Conservation (phyloP, 2,329 filamentous ascomycete genomes). For the Cladophialophora bantiana region DNA sequence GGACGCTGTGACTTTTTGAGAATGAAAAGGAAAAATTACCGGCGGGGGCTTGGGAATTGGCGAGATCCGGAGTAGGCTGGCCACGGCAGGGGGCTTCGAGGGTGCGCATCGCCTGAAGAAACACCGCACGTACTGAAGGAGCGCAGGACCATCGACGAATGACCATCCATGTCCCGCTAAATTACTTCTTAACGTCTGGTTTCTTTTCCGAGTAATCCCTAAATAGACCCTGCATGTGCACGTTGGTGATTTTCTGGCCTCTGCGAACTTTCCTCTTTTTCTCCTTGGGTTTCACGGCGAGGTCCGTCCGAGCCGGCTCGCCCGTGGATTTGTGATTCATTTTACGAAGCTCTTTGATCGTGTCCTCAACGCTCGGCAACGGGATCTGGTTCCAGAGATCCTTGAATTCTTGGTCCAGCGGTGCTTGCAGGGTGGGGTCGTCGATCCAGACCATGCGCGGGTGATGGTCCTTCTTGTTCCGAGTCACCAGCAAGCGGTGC, state of each 20-base stretch:
- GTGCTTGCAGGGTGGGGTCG: slow-evolving; percentile 76
- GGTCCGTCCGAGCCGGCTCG: slow-evolving; percentile 69
- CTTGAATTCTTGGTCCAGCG: slow-evolving; percentile 82
- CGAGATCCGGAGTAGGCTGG: not conserved
- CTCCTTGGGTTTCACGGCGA: slow-evolving; percentile 65
- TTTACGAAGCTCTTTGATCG: slow-evolving; percentile 73
- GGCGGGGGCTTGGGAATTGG: no score
- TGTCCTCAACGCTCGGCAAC: slow-evolving; percentile 76
- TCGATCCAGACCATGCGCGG: slow-evolving; percentile 89
- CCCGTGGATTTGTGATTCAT: slow-evolving; percentile 85
- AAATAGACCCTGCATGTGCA: slow-evolving; percentile 69
- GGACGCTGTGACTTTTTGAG: no score
- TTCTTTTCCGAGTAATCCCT: slow-evolving; percentile 36
- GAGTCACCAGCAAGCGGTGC: slow-evolving; percentile 81
- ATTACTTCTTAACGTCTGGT: slow-evolving; percentile 11
- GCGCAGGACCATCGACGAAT: not conserved
- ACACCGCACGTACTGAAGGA: not conserved
- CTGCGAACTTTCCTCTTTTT: slow-evolving; percentile 77
- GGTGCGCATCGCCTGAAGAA: not conserved
- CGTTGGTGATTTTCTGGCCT: slow-evolving; percentile 82
- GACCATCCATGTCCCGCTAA: not conserved
- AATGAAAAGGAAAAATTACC: no score
- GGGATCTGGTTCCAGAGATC: slow-evolving; percentile 81
- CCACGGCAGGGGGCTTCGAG: not conserved
- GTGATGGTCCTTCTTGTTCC: slow-evolving; percentile 90